Evolutionary conservation across 495 filamentous ascomycete species (phyloP).

Genomic region (Oidiodendron maius): DNA sequence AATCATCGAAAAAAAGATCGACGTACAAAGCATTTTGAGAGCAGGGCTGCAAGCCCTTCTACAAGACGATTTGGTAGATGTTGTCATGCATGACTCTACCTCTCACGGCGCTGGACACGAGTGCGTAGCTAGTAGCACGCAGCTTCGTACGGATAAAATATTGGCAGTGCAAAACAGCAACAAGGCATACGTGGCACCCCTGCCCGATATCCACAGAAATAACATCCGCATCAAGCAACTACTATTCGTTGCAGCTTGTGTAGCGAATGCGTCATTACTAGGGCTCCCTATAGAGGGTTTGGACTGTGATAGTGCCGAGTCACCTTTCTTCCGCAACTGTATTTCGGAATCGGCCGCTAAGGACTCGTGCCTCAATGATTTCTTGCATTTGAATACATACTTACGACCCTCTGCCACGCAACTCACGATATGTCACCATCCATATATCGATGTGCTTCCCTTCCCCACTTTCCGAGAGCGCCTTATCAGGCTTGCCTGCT

Average conservation of each 20-base stretch:
- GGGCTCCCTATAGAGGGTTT: neutral
- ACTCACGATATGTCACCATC: slow-evolving; percentile 1
- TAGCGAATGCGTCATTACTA: slow-evolving; percentile 2
- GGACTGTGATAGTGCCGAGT: slow-evolving; percentile 1
- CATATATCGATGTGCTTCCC: slow-evolving; percentile 9
- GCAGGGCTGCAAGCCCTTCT: neutral
- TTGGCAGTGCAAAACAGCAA: neutral
- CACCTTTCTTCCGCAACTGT: slow-evolving; percentile 4
- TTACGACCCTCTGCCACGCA: slow-evolving; percentile 4
- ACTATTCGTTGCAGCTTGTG: slow-evolving; percentile 3
- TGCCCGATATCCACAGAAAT: slow-evolving; percentile 3
- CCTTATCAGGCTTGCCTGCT: neutral
- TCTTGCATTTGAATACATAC: slow-evolving; percentile 5
- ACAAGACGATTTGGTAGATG: neutral
- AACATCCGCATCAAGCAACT: slow-evolving; percentile 10
- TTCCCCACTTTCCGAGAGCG: slow-evolving; percentile 10
- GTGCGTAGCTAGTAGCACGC: neutral
- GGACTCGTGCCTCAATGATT: neutral
- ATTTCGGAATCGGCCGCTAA: neutral
- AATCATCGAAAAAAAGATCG: neutral
- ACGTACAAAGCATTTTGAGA: neutral
- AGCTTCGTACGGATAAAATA: slow-evolving; percentile 3
- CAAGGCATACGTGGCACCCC: neutral
- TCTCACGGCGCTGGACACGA: neutral
- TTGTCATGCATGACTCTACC: neutral